Percentiles rank a stretch among this genome's conserved stretches.
Evolutionary conservation across 2,329 filamentous ascomycete genomes (phyloP).

Genomic region (Fusarium stilboides): DNA sequence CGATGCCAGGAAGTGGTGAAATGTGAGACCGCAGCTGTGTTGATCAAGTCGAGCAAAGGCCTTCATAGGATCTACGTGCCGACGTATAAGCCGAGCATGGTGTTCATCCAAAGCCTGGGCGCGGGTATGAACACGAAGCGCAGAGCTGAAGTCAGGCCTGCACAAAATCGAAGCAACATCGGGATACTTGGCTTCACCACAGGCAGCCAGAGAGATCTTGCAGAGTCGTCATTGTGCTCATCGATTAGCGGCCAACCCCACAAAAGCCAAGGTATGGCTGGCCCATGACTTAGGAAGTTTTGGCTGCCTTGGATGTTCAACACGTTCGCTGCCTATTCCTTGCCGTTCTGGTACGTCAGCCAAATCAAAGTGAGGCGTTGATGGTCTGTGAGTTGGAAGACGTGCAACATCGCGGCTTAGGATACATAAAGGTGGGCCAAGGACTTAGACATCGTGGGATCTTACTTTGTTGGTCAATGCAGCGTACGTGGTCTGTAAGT

Average conservation of each 20-base stretch:
- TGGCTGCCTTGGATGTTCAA: constrained; percentile 5
- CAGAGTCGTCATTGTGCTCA: constrained; percentile 19
- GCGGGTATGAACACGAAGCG: constrained; percentile 19
- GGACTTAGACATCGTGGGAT: not conserved
- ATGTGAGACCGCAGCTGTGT: not conserved
- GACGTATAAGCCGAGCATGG: constrained; percentile 20
- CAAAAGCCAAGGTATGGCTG: constrained; percentile 18
- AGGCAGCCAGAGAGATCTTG: constrained; percentile 21
- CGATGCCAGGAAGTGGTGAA: not conserved
- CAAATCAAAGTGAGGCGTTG: constrained; percentile 28
- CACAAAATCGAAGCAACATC: constrained; percentile 1
- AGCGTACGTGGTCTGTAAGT: not conserved
- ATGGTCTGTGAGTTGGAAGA: constrained; percentile 30
- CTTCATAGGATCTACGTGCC: not conserved
- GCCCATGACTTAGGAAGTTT: not conserved
- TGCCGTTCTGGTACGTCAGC: constrained; percentile 19
- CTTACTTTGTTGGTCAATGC: constrained; percentile 18
- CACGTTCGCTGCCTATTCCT: constrained; percentile 9
- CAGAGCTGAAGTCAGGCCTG: constrained; percentile 14
- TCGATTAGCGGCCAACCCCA: constrained; percentile 30
- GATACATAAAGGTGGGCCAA: not conserved
- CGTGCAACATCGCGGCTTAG: constrained; percentile 16
- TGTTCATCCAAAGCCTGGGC: constrained; percentile 25
- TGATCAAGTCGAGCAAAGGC: not conserved
- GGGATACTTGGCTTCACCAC: not conserved